Evolutionary conservation across 495 filamentous ascomycete genomes (phyloP).

Genomic region (Penicillium macrosclerotiorum): DNA sequence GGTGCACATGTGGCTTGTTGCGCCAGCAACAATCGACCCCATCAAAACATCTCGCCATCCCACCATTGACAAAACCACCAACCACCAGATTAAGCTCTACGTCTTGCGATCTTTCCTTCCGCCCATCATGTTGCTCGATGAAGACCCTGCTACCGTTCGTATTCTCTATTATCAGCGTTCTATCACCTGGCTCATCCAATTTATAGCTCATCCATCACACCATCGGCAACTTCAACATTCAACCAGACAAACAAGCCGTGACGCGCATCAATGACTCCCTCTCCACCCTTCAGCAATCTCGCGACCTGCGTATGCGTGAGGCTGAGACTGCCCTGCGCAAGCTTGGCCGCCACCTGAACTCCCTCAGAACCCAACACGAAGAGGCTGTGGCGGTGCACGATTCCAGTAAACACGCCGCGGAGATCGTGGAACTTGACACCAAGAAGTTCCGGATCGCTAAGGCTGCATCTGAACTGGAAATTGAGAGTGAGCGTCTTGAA

Average conservation of each 20-base stretch:
- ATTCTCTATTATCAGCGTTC: not conserved
- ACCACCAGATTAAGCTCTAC: too few species aligned
- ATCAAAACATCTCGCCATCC: constrained; percentile 3
- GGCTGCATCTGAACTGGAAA: constrained; percentile 80
- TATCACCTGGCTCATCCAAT: constrained; percentile 16
- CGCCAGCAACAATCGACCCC: constrained; percentile 46
- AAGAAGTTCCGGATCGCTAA: constrained; percentile 96
- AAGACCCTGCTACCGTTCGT: constrained; percentile 81
- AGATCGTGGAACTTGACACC: constrained; percentile 82
- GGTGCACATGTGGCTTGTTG: constrained; percentile 49
- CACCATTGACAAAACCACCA: constrained; percentile 1
- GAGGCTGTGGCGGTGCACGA: constrained; percentile 71
- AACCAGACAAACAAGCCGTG: constrained; percentile 79
- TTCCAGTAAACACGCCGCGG: constrained; percentile 69
- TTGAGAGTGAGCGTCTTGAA: constrained; percentile 84
- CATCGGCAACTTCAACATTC: constrained; percentile 90
- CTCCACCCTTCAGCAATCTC: constrained; percentile 71
- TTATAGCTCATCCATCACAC: constrained; percentile 83
- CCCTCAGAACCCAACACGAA: constrained; percentile 64
- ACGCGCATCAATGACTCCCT: constrained; percentile 85
- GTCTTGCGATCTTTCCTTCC: too few species aligned
- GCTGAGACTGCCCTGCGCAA: constrained; percentile 68
- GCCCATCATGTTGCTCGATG: constrained; percentile 88
- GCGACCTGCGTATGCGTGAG: constrained; percentile 70
- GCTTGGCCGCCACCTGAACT: constrained; percentile 69